Evolutionary conservation across 2,329 filamentous ascomycete genomes (phyloP).

Genomic region (Mycosphaerelloides madeirae): DNA sequence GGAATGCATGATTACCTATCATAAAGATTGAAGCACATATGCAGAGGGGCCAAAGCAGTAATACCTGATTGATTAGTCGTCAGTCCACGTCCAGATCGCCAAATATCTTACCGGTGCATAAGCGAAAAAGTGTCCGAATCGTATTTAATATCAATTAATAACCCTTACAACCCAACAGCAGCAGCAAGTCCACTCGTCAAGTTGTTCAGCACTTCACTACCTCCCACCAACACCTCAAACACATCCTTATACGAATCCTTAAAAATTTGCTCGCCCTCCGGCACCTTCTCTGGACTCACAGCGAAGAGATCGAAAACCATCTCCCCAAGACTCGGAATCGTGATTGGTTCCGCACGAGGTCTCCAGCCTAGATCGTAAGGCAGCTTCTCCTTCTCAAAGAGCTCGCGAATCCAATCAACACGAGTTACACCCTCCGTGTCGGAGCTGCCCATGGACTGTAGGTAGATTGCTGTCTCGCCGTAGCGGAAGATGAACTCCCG

Average conservation of each 20-base stretch:
- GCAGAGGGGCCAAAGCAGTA: too few relatives aligned
- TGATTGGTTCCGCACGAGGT: constrained; percentile 23
- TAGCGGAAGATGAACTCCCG: constrained; percentile 33
- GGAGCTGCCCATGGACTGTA: constrained; percentile 34
- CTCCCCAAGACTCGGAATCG: constrained; percentile 21
- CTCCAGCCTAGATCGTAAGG: constrained; percentile 36
- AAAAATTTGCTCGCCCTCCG: constrained; percentile 20
- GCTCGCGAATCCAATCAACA: constrained; percentile 31
- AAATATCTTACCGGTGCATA: too few relatives aligned
- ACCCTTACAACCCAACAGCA: constrained; percentile 22
- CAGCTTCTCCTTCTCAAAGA: constrained; percentile 37
- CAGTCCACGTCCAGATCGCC: too few relatives aligned
- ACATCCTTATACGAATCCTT: constrained; percentile 24
- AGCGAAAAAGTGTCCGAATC: too few relatives aligned
- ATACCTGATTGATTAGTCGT: too few relatives aligned
- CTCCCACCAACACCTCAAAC: constrained; percentile 22
- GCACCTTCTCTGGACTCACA: constrained; percentile 17
- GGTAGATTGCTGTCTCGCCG: constrained; percentile 37
- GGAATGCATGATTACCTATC: too few relatives aligned
- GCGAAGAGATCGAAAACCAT: constrained; percentile 24
- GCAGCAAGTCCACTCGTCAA: constrained; percentile 21
- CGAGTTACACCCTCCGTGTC: constrained; percentile 30
- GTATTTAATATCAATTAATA: too few relatives aligned
- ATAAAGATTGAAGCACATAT: too few relatives aligned
- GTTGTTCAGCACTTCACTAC: constrained; percentile 26